Conservation (phyloP, 2,329 filamentous ascomycete species). For the Ophiostoma himal-ulmi region DNA sequence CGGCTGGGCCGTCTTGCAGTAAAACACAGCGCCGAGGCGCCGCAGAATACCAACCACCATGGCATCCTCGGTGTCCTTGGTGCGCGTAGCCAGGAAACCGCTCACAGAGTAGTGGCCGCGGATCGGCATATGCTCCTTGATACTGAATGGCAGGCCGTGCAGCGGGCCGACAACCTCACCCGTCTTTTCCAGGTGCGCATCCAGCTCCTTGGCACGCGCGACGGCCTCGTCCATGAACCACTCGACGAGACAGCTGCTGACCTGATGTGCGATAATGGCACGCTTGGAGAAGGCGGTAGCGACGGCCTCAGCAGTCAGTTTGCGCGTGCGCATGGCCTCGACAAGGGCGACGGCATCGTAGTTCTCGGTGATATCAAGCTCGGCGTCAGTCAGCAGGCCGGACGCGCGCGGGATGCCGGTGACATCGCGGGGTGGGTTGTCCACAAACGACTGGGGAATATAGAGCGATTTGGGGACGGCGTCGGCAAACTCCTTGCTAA, state of each 20-base stretch:
- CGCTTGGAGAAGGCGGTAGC: constrained; percentile 20
- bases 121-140: constrained; percentile 32
- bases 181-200: constrained; percentile 31
- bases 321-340: constrained; percentile 13
- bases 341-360: constrained; percentile 17
- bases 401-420: constrained; percentile 14
- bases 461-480: constrained; percentile 2
- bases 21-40: constrained; percentile 28
- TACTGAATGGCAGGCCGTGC: constrained; percentile 43
- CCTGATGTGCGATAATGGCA: constrained; percentile 22
- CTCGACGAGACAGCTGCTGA: constrained; percentile 42
- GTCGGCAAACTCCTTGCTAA: not conserved
- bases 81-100: constrained; percentile 19
- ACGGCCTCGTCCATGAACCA: constrained; percentile 35
- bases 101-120: constrained; percentile 18
- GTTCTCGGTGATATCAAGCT: constrained; percentile 22
- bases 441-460: constrained; percentile 6
- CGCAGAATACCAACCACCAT: constrained; percentile 29
- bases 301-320: constrained; percentile 18
- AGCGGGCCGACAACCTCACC: constrained; percentile 34
- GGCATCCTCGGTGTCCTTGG: constrained; percentile 23
- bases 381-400: constrained; percentile 18
- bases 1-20: constrained; percentile 28
- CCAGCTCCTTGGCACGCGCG: constrained; percentile 32
- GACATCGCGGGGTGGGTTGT: constrained; percentile 16